Evolutionary conservation across 352 stramenopile genomes (phyloP).

Genomic region (Blastocystis sp.): DNA sequence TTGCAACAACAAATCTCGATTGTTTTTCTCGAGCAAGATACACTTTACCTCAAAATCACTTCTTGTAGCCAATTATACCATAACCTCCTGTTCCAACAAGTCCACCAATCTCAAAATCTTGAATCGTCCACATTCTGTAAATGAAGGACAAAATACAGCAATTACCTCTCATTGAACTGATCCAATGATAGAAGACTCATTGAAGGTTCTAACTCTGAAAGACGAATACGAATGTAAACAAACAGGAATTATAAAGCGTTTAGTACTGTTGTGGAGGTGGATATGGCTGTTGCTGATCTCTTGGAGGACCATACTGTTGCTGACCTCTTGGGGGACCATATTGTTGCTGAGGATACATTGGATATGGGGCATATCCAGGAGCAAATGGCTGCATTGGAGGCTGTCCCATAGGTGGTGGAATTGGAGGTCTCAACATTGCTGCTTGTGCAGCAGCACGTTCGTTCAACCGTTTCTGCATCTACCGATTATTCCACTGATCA

Average conservation of each 20-base stretch:
- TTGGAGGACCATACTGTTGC: background rate
- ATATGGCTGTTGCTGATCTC: background rate
- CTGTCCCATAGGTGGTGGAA: background rate
- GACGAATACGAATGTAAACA: no score
- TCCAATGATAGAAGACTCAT: background rate
- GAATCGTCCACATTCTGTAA: conserved; percentile 34
- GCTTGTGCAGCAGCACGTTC: background rate
- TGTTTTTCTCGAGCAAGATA: conserved; percentile 30
- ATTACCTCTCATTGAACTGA: background rate
- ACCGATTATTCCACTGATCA: background rate
- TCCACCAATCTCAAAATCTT: conserved; percentile 63
- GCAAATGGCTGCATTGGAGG: background rate
- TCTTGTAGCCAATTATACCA: background rate
- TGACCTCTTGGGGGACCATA: background rate
- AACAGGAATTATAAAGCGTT: no score
- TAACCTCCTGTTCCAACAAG: conserved; percentile 17
- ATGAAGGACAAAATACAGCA: background rate
- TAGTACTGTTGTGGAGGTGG: background rate
- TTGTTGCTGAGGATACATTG: background rate
- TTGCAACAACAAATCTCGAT: conserved; percentile 38
- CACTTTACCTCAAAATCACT: conserved; percentile 5
- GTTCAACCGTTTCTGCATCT: background rate
- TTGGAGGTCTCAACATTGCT: background rate
- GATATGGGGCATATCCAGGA: background rate
- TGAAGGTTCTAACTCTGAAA: background rate